Conservation (phyloP, 2,329 filamentous ascomycete species). For the Penicillium sp. region DNA sequence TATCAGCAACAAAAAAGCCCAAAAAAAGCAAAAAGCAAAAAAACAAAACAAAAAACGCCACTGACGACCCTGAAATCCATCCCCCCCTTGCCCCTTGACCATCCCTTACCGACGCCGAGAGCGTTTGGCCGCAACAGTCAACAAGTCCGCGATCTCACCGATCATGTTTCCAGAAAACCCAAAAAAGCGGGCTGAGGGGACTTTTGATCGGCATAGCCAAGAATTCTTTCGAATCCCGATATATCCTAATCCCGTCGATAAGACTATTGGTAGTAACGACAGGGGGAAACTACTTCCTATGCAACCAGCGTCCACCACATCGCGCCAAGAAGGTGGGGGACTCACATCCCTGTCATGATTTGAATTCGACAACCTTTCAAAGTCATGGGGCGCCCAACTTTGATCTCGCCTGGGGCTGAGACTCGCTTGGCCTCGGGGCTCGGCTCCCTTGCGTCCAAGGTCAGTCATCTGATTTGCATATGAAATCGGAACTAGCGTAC, state of each 20-base stretch:
- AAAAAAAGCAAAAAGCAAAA: background rate
- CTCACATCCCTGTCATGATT: background rate
- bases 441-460: conserved; percentile 2
- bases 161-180: background rate
- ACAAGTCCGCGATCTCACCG: conserved; percentile 5
- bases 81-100: background rate
- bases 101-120: conserved; percentile 7
- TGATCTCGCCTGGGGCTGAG: background rate
- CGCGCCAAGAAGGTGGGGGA: background rate
- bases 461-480: conserved; percentile 15
- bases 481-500: background rate
- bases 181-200: background rate
- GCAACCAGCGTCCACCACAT: background rate
- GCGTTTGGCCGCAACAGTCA: conserved; percentile 7
- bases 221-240: background rate
- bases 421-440: conserved; percentile 1
- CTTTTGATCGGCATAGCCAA: background rate
- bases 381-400: background rate
- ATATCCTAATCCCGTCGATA: background rate
- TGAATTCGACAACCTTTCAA: background rate
- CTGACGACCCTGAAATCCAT: background rate
- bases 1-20: background rate
- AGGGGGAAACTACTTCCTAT: background rate
- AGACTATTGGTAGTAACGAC: background rate
- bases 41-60: background rate